Evolutionary conservation across 2,329 filamentous ascomycete genomes (phyloP).

Genomic region (Alternaria atra): DNA sequence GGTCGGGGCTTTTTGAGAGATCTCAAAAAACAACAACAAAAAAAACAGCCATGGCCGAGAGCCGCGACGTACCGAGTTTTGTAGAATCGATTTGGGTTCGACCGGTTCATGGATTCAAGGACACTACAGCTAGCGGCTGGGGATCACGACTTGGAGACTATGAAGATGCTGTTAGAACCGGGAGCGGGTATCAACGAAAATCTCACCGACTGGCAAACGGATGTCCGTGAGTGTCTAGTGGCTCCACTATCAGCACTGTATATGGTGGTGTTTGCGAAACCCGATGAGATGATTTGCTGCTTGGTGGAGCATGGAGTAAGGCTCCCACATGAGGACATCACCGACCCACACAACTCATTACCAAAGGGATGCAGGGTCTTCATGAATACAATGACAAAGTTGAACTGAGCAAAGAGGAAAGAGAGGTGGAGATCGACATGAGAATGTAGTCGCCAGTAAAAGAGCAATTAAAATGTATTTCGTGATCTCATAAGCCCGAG

Average conservation of each 20-base stretch:
- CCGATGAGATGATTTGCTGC: constrained; percentile 11
- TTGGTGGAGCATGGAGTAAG: constrained; percentile 14
- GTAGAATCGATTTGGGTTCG: constrained; percentile 9
- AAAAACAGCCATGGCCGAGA: constrained; percentile 5
- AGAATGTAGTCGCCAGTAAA: background rate
- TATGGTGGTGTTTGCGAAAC: too few species aligned
- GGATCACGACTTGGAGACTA: constrained; percentile 15
- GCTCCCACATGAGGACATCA: constrained; percentile 3
- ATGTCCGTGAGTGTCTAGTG: too few species aligned
- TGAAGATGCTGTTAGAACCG: constrained; percentile 15
- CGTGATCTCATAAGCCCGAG: constrained; percentile 48
- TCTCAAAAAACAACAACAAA: too few species aligned
- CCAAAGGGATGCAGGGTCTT: constrained; percentile 8
- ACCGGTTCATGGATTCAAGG: constrained; percentile 14
- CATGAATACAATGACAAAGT: constrained; percentile 1
- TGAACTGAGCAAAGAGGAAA: background rate
- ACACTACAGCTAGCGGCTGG: constrained; percentile 11
- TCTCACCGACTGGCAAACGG: constrained; percentile 1
- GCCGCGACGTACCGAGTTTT: constrained; percentile 5
- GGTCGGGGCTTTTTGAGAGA: constrained; percentile 5
- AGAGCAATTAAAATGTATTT: constrained; percentile 26
- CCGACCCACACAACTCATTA: constrained; percentile 1
- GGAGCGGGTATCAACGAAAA: constrained; percentile 13
- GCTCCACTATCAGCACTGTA: too few species aligned
- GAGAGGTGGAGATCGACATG: too few species aligned